A percentile compares a stretch with the other conserved stretches of the same genome.
phyloP scores from a whole-genome alignment of 495 filamentous ascomycete species.

The Aspergillus incahuasiensis region DNA sequence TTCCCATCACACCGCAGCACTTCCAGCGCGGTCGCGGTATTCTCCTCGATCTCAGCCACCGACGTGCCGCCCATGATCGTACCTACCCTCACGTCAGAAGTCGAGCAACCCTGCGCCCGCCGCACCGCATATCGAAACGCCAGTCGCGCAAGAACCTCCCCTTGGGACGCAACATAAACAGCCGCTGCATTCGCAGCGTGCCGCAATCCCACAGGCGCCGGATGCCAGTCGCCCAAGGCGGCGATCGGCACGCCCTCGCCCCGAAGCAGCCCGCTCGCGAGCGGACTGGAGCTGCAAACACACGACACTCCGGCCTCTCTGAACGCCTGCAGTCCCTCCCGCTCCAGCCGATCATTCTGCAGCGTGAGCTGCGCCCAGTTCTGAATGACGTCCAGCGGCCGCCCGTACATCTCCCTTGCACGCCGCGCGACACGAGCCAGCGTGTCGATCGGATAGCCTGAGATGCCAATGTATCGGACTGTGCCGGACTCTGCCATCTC shows the following conservation, averaged over 20 bases:
- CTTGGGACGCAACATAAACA: neutral
- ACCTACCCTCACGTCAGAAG: neutral
- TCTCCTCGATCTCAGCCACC: constrained; percentile 4
- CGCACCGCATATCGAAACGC: constrained; percentile 7
- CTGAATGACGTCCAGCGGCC: constrained; percentile 6
- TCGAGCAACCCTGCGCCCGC: neutral
- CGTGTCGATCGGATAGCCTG: constrained; percentile 6
- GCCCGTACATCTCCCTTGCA: neutral
- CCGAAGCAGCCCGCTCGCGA: constrained; percentile 7
- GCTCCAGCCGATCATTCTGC: constrained; percentile 10
- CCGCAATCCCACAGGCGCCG: constrained; percentile 3
- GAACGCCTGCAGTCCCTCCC: constrained; percentile 3
- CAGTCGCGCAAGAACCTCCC: constrained; percentile 1
- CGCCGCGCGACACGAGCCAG: constrained; percentile 1
- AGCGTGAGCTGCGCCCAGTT: constrained; percentile 14
- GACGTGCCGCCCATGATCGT: constrained; percentile 8
- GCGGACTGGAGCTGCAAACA: constrained; percentile 8
- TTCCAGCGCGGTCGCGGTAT: constrained; percentile 2
- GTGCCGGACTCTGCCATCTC: constrained; percentile 2
- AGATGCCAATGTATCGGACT: constrained; percentile 8
- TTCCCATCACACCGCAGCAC: neutral
- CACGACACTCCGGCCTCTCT: constrained; percentile 2
- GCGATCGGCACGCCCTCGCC: constrained; percentile 7
- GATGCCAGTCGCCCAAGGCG: constrained; percentile 8
- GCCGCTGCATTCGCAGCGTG: constrained; percentile 1